Percentiles rank a stretch among this genome's conserved stretches.
These are phyloP conservation scores for Dioscorea dumetorum DNA, from an alignment of 106 monocot species.

Conservation along the genomic window DNA sequence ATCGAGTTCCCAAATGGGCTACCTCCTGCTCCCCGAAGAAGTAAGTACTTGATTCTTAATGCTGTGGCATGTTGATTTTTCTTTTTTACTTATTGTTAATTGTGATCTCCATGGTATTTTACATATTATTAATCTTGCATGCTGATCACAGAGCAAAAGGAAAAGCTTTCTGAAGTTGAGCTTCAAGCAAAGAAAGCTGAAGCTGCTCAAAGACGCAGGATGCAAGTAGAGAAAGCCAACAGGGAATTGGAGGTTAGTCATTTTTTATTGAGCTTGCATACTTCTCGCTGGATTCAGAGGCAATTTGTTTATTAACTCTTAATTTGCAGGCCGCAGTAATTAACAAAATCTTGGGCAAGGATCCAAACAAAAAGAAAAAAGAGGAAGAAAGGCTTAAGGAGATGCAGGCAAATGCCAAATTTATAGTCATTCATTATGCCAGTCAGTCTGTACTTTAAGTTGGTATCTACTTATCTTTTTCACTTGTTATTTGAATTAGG, in stretches of 20 bases:
- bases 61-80: too few relatives aligned
- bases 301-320: neutral
- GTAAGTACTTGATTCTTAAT: conserved; percentile 23
- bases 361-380: conserved; percentile 70
- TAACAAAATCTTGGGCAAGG: conserved; percentile 85
- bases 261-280: too few relatives aligned
- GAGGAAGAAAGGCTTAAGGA: conserved; percentile 37
- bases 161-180: conserved; percentile 85
- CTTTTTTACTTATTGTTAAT: too few relatives aligned
- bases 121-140: neutral
- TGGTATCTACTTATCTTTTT: conserved; percentile 1
- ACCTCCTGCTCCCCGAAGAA: conserved; percentile 69
- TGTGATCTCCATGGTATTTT: neutral
- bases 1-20: conserved; percentile 79
- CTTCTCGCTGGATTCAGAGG: too few relatives aligned
- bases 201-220: conserved; percentile 75
- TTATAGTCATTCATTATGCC: too few relatives aligned
- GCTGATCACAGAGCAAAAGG: conserved; percentile 59
- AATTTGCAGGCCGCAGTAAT: conserved; percentile 83
- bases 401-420: conserved; percentile 41
- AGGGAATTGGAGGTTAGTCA: conserved; percentile 66
- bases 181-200: conserved; percentile 86
- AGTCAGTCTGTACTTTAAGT: conserved; percentile 2
- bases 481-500: conserved; percentile 22
- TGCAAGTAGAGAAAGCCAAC: conserved; percentile 90